Base-by-base conservation (phyloP, 2,329 filamentous ascomycete species). In the Trichoderma atrobrunneum region DNA sequence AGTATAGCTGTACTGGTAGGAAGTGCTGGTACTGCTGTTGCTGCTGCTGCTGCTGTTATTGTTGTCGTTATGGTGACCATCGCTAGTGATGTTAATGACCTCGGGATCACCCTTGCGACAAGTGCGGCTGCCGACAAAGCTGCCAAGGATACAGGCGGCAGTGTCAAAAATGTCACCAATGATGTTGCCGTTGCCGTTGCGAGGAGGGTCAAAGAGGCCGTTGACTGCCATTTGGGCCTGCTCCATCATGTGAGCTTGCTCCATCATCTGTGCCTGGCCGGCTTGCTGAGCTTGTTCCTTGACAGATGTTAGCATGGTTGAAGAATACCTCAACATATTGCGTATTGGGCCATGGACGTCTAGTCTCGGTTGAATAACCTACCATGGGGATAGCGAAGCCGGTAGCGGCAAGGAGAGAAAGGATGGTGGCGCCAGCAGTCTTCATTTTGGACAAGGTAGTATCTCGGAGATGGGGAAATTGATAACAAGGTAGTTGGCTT, bases 241-340 rank as follows among this genome's bases (percentile, higher is more conserved):
- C 66, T 60, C 18, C 54, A 61, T 51, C 56, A 60, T 69, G 2
- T 69, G 24, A 5, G 66, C 36, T n/a, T 67, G 54, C 66, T 26
- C 18, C 54, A 36, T 51, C 56, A 60, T 69, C 16, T 69, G 24
- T 7, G 56, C 36, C 24, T 67, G 36, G 6, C 61, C 21, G 54
- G 54, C 56, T n/a, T 69, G 66, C 28, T 69, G 34, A 32, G 54
- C 36, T 60, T 69, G 66, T n/a, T 69, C 66, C 66, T 69, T 3
- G 56, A 57, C 5, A 10, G 0, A 16, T 6, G 18, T 57, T 24
- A 67, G 48, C 63, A 43, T 16, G 14, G 21, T 21, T 51, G 43
- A 51, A 21, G 0, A n/a, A 48, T 48, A 48, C 21, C 11, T 30
- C 14, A 21, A 7, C 12, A 34, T 1, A 26, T 57, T 32, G 36